Base-by-base conservation (phyloP, 2,329 filamentous ascomycete genomes). In the Aspergillus pseudoviridinutans region DNA sequence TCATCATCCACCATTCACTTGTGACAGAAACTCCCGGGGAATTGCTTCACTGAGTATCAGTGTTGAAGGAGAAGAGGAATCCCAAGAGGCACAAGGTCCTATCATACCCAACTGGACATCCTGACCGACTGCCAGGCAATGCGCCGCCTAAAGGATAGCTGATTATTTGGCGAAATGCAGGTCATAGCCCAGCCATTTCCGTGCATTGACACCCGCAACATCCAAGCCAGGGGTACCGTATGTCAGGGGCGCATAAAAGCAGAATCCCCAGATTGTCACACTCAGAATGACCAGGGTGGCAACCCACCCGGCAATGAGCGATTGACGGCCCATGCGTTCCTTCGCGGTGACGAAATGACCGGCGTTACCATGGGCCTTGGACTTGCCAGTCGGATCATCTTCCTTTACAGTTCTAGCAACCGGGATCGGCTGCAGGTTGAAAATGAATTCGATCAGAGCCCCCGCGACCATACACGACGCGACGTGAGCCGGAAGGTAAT, bases 161-260 rank as follows among this genome's bases (percentile, higher is more conserved):
- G 41, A 58, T 79, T 89, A 99, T 85, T 99, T 99, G 58, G 94
- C 94, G 80, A 99, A 99, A 79, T 99, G 94, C 72, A 99, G 82
- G 74, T 99, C 94, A 74, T 97, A 99, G 63, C 90, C 90, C 64
- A 99, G 82, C 93, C 93, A 97, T 82, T 97, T 97, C 75, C 94
- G 87, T 61, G 87, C 84, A 61, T 89, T 78, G 29, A 99, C 89
- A 72, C 91, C 82, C 12, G 87, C 85, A 20, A 96, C 88, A 56
- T 82, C 85, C 68, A 99, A 82, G 35, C 93, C 93, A 4, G 94
- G 94, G 73, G 90, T 92, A 54, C 94, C 94, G 74, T 99, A 99
- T 1, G 94, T 99, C 70, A 99, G 79, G 22, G 94, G 94, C 62
- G 95, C 84, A 81, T 96, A 99, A 83, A 90, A 97, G 75, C 88